Evolutionary conservation across 768 basidiomycete species (phyloP).

Genomic region (Atractiella rhizophila): DNA sequence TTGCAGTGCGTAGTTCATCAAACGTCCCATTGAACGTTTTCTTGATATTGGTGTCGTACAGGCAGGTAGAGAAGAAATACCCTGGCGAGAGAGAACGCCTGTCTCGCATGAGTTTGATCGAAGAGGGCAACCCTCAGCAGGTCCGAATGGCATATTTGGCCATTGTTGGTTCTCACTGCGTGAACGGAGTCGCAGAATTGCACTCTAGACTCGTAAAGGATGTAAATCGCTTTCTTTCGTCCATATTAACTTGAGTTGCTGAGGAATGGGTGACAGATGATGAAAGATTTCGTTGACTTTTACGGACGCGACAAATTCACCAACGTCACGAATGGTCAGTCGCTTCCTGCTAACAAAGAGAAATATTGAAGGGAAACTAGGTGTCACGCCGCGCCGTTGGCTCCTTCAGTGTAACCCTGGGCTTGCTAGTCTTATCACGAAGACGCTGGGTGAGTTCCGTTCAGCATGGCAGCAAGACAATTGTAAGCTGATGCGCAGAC

Average conservation of each 20-base stretch:
- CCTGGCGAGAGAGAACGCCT: conserved; percentile 51
- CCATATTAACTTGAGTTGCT: no score
- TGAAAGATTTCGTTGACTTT: conserved; percentile 36
- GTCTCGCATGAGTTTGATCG: conserved; percentile 64
- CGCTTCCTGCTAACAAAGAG: conserved; percentile 18
- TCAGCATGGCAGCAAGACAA: no score
- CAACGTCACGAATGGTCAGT: conserved; percentile 82
- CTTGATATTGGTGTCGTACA: no score
- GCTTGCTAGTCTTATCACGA: conserved; percentile 58
- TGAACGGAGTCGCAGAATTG: conserved; percentile 91
- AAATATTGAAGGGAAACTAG: not conserved
- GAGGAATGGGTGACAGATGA: no score
- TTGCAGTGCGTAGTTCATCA: not conserved
- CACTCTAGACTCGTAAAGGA: conserved; percentile 73
- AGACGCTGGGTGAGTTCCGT: conserved; percentile 57
- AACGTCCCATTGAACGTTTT: conserved; percentile 10
- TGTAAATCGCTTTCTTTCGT: no score
- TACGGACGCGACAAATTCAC: conserved; percentile 61
- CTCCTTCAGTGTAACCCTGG: conserved; percentile 70
- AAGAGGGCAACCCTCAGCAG: conserved; percentile 66
- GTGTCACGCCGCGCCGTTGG: conserved; percentile 80
- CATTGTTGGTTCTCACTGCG: conserved; percentile 56
- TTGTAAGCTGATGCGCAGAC: no score
- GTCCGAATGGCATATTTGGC: conserved; percentile 39
- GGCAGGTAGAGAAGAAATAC: conserved; percentile 67